Percentiles rank a stretch among this genome's conserved stretches.
phyloP scores from a whole-genome alignment of 208 protist genomes.

The Wallacemonas sp. region DNA sequence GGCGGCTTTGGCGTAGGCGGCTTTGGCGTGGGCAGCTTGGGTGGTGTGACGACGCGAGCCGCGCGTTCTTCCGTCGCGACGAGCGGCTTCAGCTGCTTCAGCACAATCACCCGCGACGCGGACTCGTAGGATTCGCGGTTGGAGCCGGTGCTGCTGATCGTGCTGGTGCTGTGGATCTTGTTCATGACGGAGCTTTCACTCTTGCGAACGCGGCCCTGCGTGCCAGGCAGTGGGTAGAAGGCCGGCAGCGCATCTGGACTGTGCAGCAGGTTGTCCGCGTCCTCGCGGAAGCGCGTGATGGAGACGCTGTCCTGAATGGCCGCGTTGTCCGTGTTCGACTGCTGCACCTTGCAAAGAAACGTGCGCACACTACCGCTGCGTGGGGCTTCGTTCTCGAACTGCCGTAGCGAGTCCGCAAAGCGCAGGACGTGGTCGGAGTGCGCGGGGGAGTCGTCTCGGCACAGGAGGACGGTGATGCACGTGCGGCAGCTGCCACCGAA shows the following conservation, averaged over 20 bases:
- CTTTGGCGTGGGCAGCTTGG: neutral
- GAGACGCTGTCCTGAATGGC: conserved; percentile 17
- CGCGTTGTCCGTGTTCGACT: neutral
- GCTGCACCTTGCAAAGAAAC: conserved; percentile 19
- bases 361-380: conserved; percentile 34
- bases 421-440: conserved; percentile 17
- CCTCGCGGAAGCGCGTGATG: conserved; percentile 16
- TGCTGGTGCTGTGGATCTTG: conserved; percentile 9
- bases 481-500: conserved; percentile 40
- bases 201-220: conserved; percentile 6
- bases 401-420: conserved; percentile 19
- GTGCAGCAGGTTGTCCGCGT: conserved; percentile 20
- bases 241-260: conserved; percentile 21
- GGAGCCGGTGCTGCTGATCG: conserved; percentile 6
- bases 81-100: neutral
- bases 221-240: conserved; percentile 20
- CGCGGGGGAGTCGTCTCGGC: conserved; percentile 17
- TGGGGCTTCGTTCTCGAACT: conserved; percentile 22
- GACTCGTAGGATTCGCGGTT: neutral
- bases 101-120: conserved; percentile 10
- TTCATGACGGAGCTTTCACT: neutral
- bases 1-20: conserved; percentile 1
- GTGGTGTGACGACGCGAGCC: neutral
- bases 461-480: conserved; percentile 21
- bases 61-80: neutral